Evolutionary conservation across 352 stramenopile genomes (phyloP), one percentile per base, ranked within the genome.

Genomic region (Blastocystis sp.): DNA sequence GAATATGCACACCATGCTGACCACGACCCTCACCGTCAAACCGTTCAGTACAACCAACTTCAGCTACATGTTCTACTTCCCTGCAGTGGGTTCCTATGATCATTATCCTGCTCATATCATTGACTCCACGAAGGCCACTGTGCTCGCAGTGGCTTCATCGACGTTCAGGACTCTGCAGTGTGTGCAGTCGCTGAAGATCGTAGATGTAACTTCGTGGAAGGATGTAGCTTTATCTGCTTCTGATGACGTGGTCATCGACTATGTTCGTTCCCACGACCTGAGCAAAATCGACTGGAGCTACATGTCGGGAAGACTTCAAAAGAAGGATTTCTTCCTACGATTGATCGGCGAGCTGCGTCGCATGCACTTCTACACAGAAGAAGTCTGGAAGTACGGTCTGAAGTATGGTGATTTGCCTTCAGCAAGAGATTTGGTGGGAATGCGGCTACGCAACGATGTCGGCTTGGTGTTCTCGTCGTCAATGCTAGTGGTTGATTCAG

Each of bases 51-150:
- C 92, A 0, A 90, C 53, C 30, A 91, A 90, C 65, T 91, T 92
- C 30, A 89, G 66, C 18, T 93, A 92, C 66, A 91, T 90, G 0
- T 95, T 93, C 73, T 95, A 94, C 90, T 95, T 94, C 76, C 92
- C 93, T 2, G 41, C 82, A 24, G 81, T 81, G 41, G 92, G 93
- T 20, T 13, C 73, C 8, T 95, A 93, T 62, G 56, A 87, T 1
- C 92, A 94, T 47, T 94, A 93, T 68, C 91, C 92, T 30, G 92
- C 92, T 0, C 91, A 93, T 20, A 91, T 92, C 8, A 91, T 92
- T 8, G 66, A 93, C 18, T 75, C 91, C 3, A 91, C 85, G 5
- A 53, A 39, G 9, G 30, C 43, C 0, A 54, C 90, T 24, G 88
- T 94, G 2, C 90, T 94, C 55, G 91, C 90, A 2, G 93, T 85